Conservation (phyloP, 176 grass and related monocot genomes). For the Echinochloa phyllopogon region DNA sequence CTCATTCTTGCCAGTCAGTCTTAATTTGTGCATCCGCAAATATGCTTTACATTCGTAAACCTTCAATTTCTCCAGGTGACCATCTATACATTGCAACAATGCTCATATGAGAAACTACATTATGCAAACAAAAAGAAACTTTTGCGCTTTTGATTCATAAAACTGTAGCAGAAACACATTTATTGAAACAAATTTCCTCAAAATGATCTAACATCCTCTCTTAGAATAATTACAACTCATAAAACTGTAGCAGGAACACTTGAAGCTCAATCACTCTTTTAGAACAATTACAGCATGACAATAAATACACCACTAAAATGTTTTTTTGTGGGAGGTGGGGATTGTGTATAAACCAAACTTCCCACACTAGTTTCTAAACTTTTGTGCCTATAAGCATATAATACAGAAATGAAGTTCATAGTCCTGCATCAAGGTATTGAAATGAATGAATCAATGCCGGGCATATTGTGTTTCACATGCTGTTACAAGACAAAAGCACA, state of each 20-base stretch:
- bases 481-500: not conserved
- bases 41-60: slow-evolving; percentile 73
- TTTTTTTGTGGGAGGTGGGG: not conserved
- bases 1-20: slow-evolving; percentile 71
- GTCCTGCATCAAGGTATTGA: not conserved
- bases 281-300: not conserved
- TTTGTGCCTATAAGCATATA: slow-evolving; percentile 2
- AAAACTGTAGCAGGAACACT: not conserved
- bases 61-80: slow-evolving; percentile 61
- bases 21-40: slow-evolving; percentile 67
- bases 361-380: not conserved
- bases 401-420: slow-evolving; percentile 2
- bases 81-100: slow-evolving; percentile 44
- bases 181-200: not conserved
- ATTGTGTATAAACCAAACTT: not conserved
- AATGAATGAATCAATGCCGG: not conserved
- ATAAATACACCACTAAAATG: not conserved
- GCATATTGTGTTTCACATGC: not conserved
- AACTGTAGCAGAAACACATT: not conserved
- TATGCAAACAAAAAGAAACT: not conserved
- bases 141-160: not conserved
- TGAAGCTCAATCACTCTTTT: not conserved
- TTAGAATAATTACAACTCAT: too few species aligned
- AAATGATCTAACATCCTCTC: not conserved
- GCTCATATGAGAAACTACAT: not conserved